These are phyloP conservation scores for Cardamine resedifolia DNA, from an alignment of 345 rosid species.

Conservation along the genomic window DNA sequence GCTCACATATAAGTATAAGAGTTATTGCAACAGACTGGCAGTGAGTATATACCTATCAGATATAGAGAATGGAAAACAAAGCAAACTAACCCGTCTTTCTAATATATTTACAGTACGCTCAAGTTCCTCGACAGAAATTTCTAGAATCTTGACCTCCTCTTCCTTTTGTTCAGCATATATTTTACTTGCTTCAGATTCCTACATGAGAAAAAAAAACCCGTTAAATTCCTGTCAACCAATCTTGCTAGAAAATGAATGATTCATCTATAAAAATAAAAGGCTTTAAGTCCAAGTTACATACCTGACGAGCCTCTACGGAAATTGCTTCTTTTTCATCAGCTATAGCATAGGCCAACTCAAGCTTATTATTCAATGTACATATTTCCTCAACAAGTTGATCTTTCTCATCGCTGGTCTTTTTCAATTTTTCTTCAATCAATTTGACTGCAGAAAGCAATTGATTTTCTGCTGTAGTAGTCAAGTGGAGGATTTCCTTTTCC, in stretches of 20 bases:
- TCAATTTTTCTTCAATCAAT: conserved; percentile 53
- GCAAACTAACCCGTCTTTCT: conserved; percentile 74
- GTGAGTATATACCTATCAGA: background rate
- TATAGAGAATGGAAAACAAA: conserved; percentile 19
- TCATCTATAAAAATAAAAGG: background rate
- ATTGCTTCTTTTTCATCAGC: conserved; percentile 92
- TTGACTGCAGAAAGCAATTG: conserved; percentile 49
- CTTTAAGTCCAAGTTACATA: conserved; percentile 25
- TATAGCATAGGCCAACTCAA: conserved; percentile 62
- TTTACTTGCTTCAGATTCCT: conserved; percentile 84
- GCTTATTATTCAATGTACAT: conserved; percentile 56
- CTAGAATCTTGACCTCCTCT: conserved; percentile 87
- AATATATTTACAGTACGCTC: conserved; percentile 76
- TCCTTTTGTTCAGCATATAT: conserved; percentile 81
- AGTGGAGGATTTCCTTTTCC: conserved; percentile 76
- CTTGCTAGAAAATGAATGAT: background rate
- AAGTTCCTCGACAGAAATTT: conserved; percentile 84
- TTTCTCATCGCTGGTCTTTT: conserved; percentile 50
- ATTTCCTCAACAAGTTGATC: conserved; percentile 63
- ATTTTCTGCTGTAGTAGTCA: conserved; percentile 53
- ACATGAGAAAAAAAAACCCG: background rate
- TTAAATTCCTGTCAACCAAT: conserved; percentile 14
- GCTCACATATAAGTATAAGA: conserved; percentile 8
- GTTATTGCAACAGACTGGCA: background rate
- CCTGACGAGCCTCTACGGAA: conserved; percentile 84